These are phyloP conservation scores for Fragaria nilgerrensis DNA, from an alignment of 306 rosid species.

Conservation along the genomic window DNA sequence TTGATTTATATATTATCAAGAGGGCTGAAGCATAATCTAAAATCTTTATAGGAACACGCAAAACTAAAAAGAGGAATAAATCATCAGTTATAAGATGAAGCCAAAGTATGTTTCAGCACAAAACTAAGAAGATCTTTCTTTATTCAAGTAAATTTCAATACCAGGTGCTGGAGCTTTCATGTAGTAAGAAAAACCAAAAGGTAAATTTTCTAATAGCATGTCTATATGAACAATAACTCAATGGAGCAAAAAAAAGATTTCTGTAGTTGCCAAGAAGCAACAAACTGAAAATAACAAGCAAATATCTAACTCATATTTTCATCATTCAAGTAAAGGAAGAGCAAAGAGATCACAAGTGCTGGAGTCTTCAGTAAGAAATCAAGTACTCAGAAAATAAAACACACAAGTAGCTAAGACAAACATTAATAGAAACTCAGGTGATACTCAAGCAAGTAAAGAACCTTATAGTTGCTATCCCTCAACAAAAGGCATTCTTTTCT, in stretches of 20 bases:
- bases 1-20: neutral
- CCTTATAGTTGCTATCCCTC: neutral
- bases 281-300: neutral
- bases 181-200: neutral
- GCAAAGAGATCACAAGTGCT: neutral
- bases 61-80: neutral
- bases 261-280: too few relatives aligned
- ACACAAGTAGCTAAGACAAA: neutral
- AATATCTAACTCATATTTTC: neutral
- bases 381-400: neutral
- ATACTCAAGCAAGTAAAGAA: neutral
- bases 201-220: neutral
- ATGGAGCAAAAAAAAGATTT: neutral
- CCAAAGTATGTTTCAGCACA: neutral
- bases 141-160: neutral
- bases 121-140: neutral
- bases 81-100: neutral
- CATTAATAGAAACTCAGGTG: neutral
- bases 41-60: neutral
- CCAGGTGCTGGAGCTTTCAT: neutral
- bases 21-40: neutral
- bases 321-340: neutral
- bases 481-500: neutral
- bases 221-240: neutral
- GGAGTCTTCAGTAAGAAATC: constrained; percentile 3